These are phyloP conservation scores for Exophiala spinifera DNA, from an alignment of 2,329 filamentous ascomycete genomes.

Conservation along the genomic window DNA sequence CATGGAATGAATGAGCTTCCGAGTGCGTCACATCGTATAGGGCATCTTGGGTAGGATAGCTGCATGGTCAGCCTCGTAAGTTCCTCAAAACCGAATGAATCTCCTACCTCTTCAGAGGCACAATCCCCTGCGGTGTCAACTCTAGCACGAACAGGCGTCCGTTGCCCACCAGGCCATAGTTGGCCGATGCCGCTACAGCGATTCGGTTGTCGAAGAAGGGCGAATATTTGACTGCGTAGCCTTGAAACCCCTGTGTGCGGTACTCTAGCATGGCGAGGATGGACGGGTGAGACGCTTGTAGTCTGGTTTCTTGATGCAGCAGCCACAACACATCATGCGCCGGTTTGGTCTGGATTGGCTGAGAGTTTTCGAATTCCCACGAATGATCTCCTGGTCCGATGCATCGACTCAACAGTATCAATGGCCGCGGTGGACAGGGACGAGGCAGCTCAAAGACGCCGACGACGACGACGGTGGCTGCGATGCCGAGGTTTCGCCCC, in stretches of 20 bases:
- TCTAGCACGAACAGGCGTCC: conserved; percentile 82
- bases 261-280: conserved; percentile 76
- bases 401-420: too few relatives aligned
- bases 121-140: conserved; percentile 77
- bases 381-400: too few relatives aligned
- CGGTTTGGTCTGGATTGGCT: too few relatives aligned
- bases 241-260: conserved; percentile 89
- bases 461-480: not conserved
- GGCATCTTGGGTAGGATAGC: conserved; percentile 95
- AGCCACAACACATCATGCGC: conserved; percentile 13
- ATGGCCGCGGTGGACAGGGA: too few relatives aligned
- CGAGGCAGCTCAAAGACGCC: not conserved
- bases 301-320: not conserved
- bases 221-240: conserved; percentile 96
- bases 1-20: conserved; percentile 92
- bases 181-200: conserved; percentile 84
- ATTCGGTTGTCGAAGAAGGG: conserved; percentile 96
- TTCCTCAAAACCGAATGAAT: not conserved
- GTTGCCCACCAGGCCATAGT: conserved; percentile 97
- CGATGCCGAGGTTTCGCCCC: conserved; percentile 1
- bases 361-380: too few relatives aligned
- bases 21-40: conserved; percentile 95
- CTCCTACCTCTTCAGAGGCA: conserved; percentile 73
- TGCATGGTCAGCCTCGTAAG: conserved; percentile 36
- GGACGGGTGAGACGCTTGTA: not conserved